Conservation (phyloP, 805 yeast species). For the Wickerhamiella shivajii region DNA sequence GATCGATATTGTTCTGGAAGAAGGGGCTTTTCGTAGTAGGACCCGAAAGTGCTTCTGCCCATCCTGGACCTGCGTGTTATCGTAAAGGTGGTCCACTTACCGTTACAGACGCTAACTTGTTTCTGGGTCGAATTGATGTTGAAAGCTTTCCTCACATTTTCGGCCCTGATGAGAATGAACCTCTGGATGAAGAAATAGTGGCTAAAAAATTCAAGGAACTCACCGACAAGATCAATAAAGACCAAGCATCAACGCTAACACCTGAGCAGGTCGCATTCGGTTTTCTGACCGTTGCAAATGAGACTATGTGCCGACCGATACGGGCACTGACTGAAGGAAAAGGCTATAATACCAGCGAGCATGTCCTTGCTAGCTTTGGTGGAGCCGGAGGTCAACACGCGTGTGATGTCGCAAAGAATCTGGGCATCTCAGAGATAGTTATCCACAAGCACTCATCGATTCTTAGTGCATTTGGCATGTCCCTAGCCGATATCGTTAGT, state of each 20-base stretch:
- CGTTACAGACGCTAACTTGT: conserved; percentile 70
- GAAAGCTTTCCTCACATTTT: conserved; percentile 68
- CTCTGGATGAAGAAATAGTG: conserved; percentile 45
- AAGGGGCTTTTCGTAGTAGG: conserved; percentile 70
- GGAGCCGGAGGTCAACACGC: conserved; percentile 95
- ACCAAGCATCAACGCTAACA: conserved; percentile 33
- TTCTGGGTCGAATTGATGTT: conserved; percentile 57
- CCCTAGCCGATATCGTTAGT: conserved; percentile 70
- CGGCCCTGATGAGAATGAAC: conserved; percentile 65
- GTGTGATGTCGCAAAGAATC: conserved; percentile 52
- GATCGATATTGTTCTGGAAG: conserved; percentile 50
- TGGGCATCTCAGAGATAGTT: conserved; percentile 54
- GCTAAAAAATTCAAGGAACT: conserved; percentile 36
- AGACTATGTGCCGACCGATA: conserved; percentile 82
- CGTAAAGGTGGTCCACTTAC: conserved; percentile 75
- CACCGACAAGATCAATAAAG: conserved; percentile 41
- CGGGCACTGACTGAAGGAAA: conserved; percentile 73
- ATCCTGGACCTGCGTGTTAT: conserved; percentile 84
- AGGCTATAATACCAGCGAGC: conserved; percentile 53
- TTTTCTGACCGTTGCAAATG: conserved; percentile 70
- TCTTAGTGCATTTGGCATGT: conserved; percentile 77
- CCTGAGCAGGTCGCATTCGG: conserved; percentile 67
- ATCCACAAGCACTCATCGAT: conserved; percentile 75
- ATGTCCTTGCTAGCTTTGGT: conserved; percentile 70
- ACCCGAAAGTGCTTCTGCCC: conserved; percentile 76